Base-by-base conservation (phyloP, 352 stramenopile species). In the Phytophthora chlamydospora region DNA sequence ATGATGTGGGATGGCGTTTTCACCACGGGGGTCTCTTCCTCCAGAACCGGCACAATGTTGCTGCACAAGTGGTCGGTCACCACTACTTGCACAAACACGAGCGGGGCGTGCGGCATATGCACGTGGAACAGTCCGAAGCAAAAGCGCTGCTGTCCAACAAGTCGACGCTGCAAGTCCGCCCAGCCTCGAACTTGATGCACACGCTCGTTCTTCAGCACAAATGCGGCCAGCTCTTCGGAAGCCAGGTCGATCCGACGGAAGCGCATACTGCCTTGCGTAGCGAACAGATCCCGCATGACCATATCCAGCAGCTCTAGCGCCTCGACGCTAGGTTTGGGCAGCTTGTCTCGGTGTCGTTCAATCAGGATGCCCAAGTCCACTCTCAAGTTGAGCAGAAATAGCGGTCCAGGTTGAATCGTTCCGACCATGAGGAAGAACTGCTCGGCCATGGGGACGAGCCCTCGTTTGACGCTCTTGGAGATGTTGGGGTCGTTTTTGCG, bases 121-220 rank as follows among this genome's bases (percentile, higher is more conserved):
- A 85, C 67, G 55, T 95, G 85, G 50, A 95, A 95, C n/a, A 95
- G 71, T 1, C 86, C 86, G 54, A 88, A 95, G 67, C 80, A 90
- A 48, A 83, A 90, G 16, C 86, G 79, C 41, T 91, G 86, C 4
- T 72, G 76, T 4, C 86, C 84, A 1, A 54, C 67, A 33, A 95
- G 75, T 7, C 86, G 80, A 3, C 78, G 80, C 34, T 80, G 61
- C 13, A 95, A 49, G 64, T 95, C 86, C 10, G 60, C 50, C 83
- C 81, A 95, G 44, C 68, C 73, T 44, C 81, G 80, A 52, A 95
- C 68, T 35, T 76, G 45, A 39, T 95, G 86, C 35, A 95, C 86
- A 13, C 86, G 79, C 57, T 95, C 86, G 42, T 95, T 75, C 58
- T 86, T 83, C 27, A 93, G 66, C 14, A 95, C 75, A 45, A 90